A percentile compares a stretch with the other conserved stretches of the same genome.
Conservation (phyloP, 768 basidiomycete genomes). For the Lentinula guzmanii region DNA sequence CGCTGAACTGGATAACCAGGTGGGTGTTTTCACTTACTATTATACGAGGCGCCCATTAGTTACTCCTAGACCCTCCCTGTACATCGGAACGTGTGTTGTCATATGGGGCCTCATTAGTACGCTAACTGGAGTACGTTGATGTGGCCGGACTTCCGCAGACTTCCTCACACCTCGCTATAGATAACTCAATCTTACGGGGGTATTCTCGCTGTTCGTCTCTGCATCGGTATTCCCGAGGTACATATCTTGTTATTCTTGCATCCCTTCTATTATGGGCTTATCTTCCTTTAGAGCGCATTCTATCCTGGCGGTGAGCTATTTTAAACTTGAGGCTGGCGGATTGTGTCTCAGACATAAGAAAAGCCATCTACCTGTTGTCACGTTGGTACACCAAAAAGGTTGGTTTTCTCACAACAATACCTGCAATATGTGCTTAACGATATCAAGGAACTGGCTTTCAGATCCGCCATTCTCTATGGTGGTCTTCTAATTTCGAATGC, state of each 20-base stretch:
- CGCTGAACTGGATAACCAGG: slow-evolving; percentile 51
- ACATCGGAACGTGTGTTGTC: slow-evolving; percentile 55
- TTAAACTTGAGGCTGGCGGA: not conserved
- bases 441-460: slow-evolving; percentile 55
- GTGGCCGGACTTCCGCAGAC: not conserved
- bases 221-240: slow-evolving; percentile 59
- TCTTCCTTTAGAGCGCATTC: slow-evolving; percentile 42
- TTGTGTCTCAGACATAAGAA: not conserved
- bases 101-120: slow-evolving; percentile 60
- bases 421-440: not conserved
- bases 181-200: slow-evolving; percentile 49
- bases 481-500: slow-evolving; percentile 62
- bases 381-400: slow-evolving; percentile 58
- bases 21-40: slow-evolving; percentile 13
- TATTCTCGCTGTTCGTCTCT: slow-evolving; percentile 50
- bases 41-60: not conserved
- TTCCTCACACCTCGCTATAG: slow-evolving; percentile 21
- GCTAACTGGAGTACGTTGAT: slow-evolving; percentile 49
- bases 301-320: slow-evolving; percentile 50
- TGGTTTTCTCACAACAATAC: not conserved
- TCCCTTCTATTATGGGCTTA: not conserved
- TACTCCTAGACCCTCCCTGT: slow-evolving; percentile 48
- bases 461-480: slow-evolving; percentile 53
- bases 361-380: slow-evolving; percentile 36
- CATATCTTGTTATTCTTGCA: not conserved